Base-by-base conservation (phyloP, 176 grass and related monocot genomes). In the Triticum monococcum region DNA sequence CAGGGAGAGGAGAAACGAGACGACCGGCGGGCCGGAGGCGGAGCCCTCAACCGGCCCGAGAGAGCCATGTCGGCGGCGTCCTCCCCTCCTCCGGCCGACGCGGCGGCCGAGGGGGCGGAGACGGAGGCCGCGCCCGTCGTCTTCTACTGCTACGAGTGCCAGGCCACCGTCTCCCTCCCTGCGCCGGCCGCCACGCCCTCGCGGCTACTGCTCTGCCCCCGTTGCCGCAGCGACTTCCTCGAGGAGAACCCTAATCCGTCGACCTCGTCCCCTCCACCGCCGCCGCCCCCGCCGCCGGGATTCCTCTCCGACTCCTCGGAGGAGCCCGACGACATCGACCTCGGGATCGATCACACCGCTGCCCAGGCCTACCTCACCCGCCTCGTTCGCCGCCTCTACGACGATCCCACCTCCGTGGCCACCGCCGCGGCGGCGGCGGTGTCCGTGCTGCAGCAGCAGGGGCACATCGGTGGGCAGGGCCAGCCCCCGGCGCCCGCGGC, bases 61-160 rank as follows among this genome's bases (percentile, higher is more conserved):
- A 32, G n/a, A 30, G 43, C 66, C 66, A 94, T 94, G 92, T 91
- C 92, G 66, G 83, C 84, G 20, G 83, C 84, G 20, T 64, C 92
- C 8, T 85, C 83, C 8, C 77, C 86, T 46, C 68, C 86, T 5
- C 36, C 84, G 17, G 11, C n/a, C 36, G 84, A 62, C 36, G 61
- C 81, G 71, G 24, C 69, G 61, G 13, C 80, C 16, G 41, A 22
- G 24, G 70, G 48, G 32, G 22, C 56, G 35, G 61, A 30, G 57
- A 22, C 33, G 5, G 41, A 30, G 66, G 20, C 31, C 14, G 37
- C 41, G 8, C 52, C 73, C 13, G 35, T 26, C 20, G 28, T 54
- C 41, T 75, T 88, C 76, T 92, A 80, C 86, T 95, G 93, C 88
- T 59, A 92, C 83, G 88, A 84, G 75, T 95, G 93, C 83, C 45